Base-by-base conservation (phyloP, 129 eudicot genomes). In the Centella asiatica region DNA sequence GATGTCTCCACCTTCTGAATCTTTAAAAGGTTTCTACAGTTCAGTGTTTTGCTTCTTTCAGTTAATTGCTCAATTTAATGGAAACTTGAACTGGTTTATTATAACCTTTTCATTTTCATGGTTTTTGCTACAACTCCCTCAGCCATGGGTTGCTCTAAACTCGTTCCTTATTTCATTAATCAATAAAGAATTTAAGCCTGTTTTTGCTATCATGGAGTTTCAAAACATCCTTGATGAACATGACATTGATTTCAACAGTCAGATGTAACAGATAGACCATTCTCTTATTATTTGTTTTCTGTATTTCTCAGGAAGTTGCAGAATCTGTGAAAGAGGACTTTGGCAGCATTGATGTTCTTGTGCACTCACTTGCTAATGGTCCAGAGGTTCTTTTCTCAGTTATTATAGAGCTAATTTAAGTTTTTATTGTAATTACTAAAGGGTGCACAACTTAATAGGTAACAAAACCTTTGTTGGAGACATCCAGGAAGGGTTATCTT, bases 321-420 rank as follows among this genome's bases (percentile, higher is more conserved):
- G 90, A 86, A 76, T 74, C 81, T 24, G 97, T 90, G 52, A 90
- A 90, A 66, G 71, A 83, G 76, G 97, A 90, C 67, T 86, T 86
- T 66, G 97, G 97, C 39, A 90, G 87, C 78, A 90, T 90, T 64
- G 97, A 90, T 73, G 81, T 90, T 68, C 85, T 90, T 68, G 97
- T 90, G 78, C 97, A 90, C 69, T 90, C 97, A 9, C 97, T 90
- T 68, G 97, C 97, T 26, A 90, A 90, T 75, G 97, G 95, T 51
- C 94, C 97, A 53, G 97, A 90, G 95, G 97, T 90, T 67, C 17
- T 19, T 27, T 24, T 66, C 55, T 5, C 39, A 10, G 11, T 57
- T 52, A 40, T 72, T 22, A 17, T 20, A 61, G 15, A 28, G 49
- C 67, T n/a, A 32, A 45, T 57, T 15, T 36, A 26, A 46, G 14